Evolutionary conservation across 305 asterid genomes (phyloP).

Genomic region (Euphrasia arctica): DNA sequence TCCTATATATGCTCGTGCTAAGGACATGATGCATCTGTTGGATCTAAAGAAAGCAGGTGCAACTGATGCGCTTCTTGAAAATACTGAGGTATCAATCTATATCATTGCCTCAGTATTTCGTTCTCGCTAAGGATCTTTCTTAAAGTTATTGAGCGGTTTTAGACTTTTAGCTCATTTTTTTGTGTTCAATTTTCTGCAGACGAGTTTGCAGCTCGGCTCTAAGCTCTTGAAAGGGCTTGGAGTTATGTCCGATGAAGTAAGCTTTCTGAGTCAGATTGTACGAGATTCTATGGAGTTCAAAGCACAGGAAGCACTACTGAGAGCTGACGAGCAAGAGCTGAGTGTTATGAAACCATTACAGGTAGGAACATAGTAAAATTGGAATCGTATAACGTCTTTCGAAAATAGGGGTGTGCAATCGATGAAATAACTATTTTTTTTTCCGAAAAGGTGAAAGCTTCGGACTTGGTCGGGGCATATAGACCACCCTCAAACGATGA

Average conservation of each 20-base stretch:
- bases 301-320: conserved; percentile 68
- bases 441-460: conserved; percentile 62
- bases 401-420: no score
- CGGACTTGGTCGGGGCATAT: conserved; percentile 48
- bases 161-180: conserved; percentile 15
- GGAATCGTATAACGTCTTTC: neutral
- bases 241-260: conserved; percentile 90
- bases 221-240: conserved; percentile 89
- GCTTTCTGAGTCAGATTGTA: conserved; percentile 69
- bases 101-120: no score
- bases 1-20: conserved; percentile 94
- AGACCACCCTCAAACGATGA: conserved; percentile 24
- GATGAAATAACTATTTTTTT: neutral
- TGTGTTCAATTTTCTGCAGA: conserved; percentile 38
- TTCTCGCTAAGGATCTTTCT: neutral
- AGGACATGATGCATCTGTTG: conserved; percentile 80
- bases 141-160: conserved; percentile 13
- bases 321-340: conserved; percentile 49
- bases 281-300: conserved; percentile 92
- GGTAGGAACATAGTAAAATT: conserved; percentile 38
- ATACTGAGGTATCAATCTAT: conserved; percentile 64
- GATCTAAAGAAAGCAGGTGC: conserved; percentile 95
- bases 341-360: conserved; percentile 72
- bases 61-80: conserved; percentile 93
- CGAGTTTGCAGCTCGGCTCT: conserved; percentile 97